Evolutionary conservation across 192 early-diverging fungal species (phyloP).

Genomic region (Coemansia sp.): DNA sequence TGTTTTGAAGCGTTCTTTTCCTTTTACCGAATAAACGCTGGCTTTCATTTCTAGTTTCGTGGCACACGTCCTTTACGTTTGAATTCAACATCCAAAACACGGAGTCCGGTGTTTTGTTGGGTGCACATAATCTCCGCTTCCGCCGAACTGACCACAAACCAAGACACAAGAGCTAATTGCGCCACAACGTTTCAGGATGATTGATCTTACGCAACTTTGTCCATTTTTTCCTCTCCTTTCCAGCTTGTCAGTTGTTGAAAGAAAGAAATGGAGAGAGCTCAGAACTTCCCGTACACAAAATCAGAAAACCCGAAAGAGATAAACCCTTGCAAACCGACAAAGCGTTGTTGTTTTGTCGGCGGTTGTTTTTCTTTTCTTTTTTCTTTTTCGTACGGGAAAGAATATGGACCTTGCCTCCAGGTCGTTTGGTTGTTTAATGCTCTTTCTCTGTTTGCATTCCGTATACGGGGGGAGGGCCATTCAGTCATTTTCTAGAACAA

Average conservation of each 20-base stretch:
- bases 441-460: slow-evolving; percentile 2
- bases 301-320: background rate
- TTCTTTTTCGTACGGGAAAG: background rate
- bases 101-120: background rate
- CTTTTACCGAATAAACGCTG: slow-evolving; percentile 10
- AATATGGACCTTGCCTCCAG: slow-evolving; percentile 2
- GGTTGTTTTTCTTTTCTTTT: background rate
- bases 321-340: background rate
- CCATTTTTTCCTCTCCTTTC: too few relatives aligned
- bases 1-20: slow-evolving; percentile 6
- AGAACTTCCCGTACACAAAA: background rate
- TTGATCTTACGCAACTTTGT: background rate
- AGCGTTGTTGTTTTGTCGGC: background rate
- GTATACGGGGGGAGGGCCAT: background rate
- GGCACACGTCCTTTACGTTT: background rate
- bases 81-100: background rate
- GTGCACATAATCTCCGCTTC: background rate
- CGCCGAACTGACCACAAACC: background rate
- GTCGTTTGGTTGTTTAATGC: background rate
- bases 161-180: background rate
- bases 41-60: background rate
- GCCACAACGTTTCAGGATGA: background rate
- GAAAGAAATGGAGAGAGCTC: background rate
- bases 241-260: too few relatives aligned
- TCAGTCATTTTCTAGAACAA: background rate